Base-by-base conservation (phyloP, 495 filamentous ascomycete species). In the Penicillium macrosclerotiorum region DNA sequence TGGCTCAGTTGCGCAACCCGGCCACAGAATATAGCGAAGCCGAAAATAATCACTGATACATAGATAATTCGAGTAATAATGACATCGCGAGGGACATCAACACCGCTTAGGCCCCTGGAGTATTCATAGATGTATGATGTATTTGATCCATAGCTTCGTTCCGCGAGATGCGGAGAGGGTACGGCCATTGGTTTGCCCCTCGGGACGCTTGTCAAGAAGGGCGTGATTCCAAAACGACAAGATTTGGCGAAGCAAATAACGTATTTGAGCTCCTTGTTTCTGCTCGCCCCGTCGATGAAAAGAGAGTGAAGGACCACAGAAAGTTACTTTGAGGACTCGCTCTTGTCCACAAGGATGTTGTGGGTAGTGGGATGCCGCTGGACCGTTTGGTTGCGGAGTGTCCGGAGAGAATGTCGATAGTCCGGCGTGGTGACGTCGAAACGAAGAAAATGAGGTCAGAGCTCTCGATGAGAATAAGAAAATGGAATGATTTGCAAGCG, bases 1-100 rank as follows among this genome's bases (percentile, higher is more conserved):
- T 89, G 88, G 52, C 73, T 77, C 42, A 84, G 73, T 23, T 86
- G 72, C 12, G 78, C 68, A 9, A 85, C 57, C 31, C 84, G 74
- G 38, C 77, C 75, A 34, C 75, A 59, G 27, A 88, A 72, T 19
- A 83, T 59, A 8, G 71, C 42, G n/a, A 79, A 57, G 26, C 74
- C 75, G 8, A 85, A 55, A 4, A 57, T 48, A 4, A 71, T 55
- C 23, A 85, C 64, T 2, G 74, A 74, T 4, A 61, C 27, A 63
- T 72, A 71, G 47, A 78, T 68, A 17, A 72, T 61, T 16, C 61
- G 64, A 6, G 68, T 63, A 35, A 74, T 59, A 5, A 76, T 51
- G 16, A 63, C 59, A 62, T 76, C 72, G 37, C 63, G 63, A 16
- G 69, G 65, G 11, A 76, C 62, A 31, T 76, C 55, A 38, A 76